Evolutionary conservation across 2,329 filamentous ascomycete species (phyloP).

Genomic region (Neocatenulostroma microsporum): DNA sequence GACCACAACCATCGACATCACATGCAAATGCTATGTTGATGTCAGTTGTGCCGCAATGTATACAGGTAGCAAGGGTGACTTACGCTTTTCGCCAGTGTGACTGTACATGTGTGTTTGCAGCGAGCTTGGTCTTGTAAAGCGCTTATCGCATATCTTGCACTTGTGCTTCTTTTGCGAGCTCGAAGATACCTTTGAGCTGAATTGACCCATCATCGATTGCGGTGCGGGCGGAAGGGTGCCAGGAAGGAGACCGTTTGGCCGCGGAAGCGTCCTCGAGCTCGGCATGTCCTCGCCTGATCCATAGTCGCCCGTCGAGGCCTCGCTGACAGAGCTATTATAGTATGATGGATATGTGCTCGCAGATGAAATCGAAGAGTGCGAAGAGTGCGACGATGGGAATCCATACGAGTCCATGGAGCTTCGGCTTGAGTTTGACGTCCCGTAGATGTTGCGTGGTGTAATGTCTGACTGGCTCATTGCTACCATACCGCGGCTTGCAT

Average conservation of each 20-base stretch:
- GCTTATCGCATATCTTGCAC: slow-evolving; percentile 97
- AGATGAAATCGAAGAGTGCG: slow-evolving; percentile 82
- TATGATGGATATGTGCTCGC: slow-evolving; percentile 73
- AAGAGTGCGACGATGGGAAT: slow-evolving; percentile 77
- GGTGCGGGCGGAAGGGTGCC: slow-evolving; percentile 68
- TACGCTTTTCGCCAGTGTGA: slow-evolving; percentile 96
- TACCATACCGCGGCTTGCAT: slow-evolving; percentile 89
- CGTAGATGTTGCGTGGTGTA: slow-evolving; percentile 84
- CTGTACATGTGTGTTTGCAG: slow-evolving; percentile 98
- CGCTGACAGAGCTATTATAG: slow-evolving; percentile 72
- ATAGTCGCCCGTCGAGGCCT: slow-evolving; percentile 84
- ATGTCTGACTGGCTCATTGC: slow-evolving; percentile 80
- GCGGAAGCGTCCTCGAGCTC: slow-evolving; percentile 72
- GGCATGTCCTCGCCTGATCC: slow-evolving; percentile 82
- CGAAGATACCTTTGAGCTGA: slow-evolving; percentile 91
- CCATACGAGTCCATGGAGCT: slow-evolving; percentile 81
- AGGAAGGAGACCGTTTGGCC: slow-evolving; percentile 59
- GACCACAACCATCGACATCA: slow-evolving; percentile 87
- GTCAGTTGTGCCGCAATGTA: too few species aligned
- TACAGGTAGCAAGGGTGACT: slow-evolving; percentile 39
- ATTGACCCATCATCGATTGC: slow-evolving; percentile 97
- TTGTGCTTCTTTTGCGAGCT: slow-evolving; percentile 99
- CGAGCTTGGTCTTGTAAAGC: slow-evolving; percentile 89
- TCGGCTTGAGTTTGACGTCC: slow-evolving; percentile 53
- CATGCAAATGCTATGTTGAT: slow-evolving; percentile 71